Evolutionary conservation across 1,284 basidiomycete species (phyloP).

Genomic region (Ustilago xerochloae): DNA sequence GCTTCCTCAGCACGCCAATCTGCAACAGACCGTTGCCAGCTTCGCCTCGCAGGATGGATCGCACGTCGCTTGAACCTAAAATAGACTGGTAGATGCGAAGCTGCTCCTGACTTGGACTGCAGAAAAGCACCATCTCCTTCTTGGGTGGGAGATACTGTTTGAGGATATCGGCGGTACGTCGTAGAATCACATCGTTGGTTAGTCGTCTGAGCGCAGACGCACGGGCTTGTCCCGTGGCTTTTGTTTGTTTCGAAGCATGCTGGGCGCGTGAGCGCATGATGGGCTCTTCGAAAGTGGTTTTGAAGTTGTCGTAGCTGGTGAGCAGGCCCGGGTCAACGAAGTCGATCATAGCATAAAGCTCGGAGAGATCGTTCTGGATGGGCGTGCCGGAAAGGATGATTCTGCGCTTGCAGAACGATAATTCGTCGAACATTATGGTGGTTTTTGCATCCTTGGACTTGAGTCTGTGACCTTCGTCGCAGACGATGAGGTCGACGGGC

Average conservation of each 20-base stretch:
- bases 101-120: conserved; percentile 73
- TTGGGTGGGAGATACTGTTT: conserved; percentile 89
- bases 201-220: conserved; percentile 74
- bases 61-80: conserved; percentile 51
- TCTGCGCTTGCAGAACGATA: conserved; percentile 77
- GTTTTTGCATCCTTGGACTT: conserved; percentile 95
- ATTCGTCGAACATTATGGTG: conserved; percentile 83
- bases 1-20: conserved; percentile 75
- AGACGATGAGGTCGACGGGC: conserved; percentile 90
- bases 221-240: conserved; percentile 78
- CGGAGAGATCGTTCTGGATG: conserved; percentile 91
- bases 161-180: conserved; percentile 79
- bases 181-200: conserved; percentile 86
- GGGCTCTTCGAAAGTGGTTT: conserved; percentile 81
- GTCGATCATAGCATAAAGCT: conserved; percentile 95
- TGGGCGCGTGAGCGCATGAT: conserved; percentile 88
- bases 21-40: conserved; percentile 57
- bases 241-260: conserved; percentile 77
- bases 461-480: conserved; percentile 95
- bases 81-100: conserved; percentile 82
- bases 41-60: conserved; percentile 50
- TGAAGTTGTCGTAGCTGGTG: conserved; percentile 68
- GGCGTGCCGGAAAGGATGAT: conserved; percentile 93
- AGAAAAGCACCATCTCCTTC: conserved; percentile 71
- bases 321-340: conserved; percentile 93